phyloP scores from a whole-genome alignment of 2,329 filamentous ascomycete species.

The Alternaria longipes region DNA sequence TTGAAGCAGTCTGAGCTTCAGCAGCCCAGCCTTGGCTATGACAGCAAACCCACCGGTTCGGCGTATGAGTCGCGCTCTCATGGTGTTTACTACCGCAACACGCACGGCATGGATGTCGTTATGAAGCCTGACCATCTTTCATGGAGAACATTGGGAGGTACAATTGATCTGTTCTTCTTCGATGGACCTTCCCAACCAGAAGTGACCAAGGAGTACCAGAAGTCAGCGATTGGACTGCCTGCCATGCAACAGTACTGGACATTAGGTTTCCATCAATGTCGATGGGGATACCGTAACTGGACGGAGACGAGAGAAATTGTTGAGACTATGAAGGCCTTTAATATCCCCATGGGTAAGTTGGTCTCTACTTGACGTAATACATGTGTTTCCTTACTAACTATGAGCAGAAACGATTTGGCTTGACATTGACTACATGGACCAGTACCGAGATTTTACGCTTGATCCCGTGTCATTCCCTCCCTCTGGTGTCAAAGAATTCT shows the following conservation, averaged over 20 bases:
- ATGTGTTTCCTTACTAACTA: neutral
- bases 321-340: constrained; percentile 62
- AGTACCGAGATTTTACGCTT: constrained; percentile 66
- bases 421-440: constrained; percentile 55
- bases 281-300: constrained; percentile 84
- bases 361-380: neutral
- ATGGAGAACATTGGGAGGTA: constrained; percentile 78
- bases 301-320: constrained; percentile 68
- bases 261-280: constrained; percentile 83
- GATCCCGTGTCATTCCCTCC: constrained; percentile 63
- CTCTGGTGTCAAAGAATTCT: constrained; percentile 60
- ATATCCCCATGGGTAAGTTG: constrained; percentile 60
- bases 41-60: constrained; percentile 43
- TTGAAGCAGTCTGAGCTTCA: constrained; percentile 62
- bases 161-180: constrained; percentile 81
- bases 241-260: constrained; percentile 84
- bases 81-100: constrained; percentile 79
- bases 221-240: constrained; percentile 72
- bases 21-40: constrained; percentile 21
- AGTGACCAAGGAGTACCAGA: constrained; percentile 76
- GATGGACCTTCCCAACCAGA: constrained; percentile 74
- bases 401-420: constrained; percentile 53
- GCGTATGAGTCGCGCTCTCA: constrained; percentile 75
- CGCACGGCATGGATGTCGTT: constrained; percentile 78
- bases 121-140: constrained; percentile 71